phyloP scores from a whole-genome alignment of 148 eudicot species.

The Gaultheria prostrata region DNA sequence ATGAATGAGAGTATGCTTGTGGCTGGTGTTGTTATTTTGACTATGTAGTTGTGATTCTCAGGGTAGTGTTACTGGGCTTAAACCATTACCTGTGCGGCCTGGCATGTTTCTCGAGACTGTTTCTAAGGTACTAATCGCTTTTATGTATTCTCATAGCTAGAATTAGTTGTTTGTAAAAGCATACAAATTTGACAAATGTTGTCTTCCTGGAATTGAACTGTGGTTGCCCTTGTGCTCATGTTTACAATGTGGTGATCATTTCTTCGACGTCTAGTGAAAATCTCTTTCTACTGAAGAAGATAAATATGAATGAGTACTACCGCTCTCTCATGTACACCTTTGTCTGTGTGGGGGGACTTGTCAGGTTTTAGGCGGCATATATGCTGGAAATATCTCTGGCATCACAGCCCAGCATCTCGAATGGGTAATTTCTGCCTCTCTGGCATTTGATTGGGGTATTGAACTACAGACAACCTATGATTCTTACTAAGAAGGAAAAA shows the following conservation, averaged over 20 bases:
- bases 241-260: neutral
- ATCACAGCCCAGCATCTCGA: slow-evolving; percentile 96
- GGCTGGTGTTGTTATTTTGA: slow-evolving; percentile 11
- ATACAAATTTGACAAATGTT: neutral
- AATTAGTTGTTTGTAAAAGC: neutral
- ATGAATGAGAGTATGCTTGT: neutral
- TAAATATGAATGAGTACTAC: neutral
- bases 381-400: slow-evolving; percentile 84
- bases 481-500: neutral
- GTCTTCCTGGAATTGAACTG: neutral
- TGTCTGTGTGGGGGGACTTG: slow-evolving; percentile 5
- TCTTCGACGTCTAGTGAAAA: neutral
- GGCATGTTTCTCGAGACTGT: slow-evolving; percentile 99
- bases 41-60: slow-evolving; percentile 36
- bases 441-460: neutral
- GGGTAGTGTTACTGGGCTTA: slow-evolving; percentile 70
- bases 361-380: slow-evolving; percentile 93
- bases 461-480: neutral
- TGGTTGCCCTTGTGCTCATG: neutral
- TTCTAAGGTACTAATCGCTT: slow-evolving; percentile 59
- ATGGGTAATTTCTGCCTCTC: slow-evolving; percentile 58
- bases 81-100: slow-evolving; percentile 91
- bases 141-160: neutral
- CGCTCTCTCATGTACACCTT: neutral
- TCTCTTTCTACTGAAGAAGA: neutral